Conservation (phyloP, 1,284 basidiomycete genomes). For the Apiotrichum domesticum region DNA sequence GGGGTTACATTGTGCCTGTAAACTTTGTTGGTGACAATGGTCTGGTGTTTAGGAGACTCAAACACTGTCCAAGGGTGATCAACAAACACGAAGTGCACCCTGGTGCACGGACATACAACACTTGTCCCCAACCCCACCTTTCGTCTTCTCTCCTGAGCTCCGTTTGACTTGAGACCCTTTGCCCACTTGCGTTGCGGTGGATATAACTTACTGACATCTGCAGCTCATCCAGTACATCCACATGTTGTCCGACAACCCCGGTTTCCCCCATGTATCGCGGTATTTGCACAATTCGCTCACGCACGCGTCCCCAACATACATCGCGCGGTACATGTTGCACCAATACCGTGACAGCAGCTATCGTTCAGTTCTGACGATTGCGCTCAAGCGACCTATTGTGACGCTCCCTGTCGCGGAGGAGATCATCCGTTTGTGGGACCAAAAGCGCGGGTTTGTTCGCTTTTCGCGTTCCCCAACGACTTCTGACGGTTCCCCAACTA, state of each 20-base stretch:
- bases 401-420: conserved; percentile 24
- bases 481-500: not conserved
- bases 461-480: not conserved
- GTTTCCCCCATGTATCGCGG: conserved; percentile 56
- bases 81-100: too few species aligned
- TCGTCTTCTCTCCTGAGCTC: too few species aligned
- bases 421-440: conserved; percentile 32
- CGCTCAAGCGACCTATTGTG: conserved; percentile 34
- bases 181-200: too few species aligned
- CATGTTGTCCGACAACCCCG: conserved; percentile 57
- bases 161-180: too few species aligned
- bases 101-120: too few species aligned
- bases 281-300: conserved; percentile 55
- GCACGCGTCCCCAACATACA: conserved; percentile 20
- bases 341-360: conserved; percentile 23
- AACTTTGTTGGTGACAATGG: too few species aligned
- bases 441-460: conserved; percentile 14
- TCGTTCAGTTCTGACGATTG: conserved; percentile 21
- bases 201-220: too few species aligned
- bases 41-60: too few species aligned
- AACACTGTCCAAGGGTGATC: too few species aligned
- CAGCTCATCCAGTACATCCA: conserved; percentile 71
- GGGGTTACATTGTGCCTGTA: too few species aligned
- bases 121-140: too few species aligned
- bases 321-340: conserved; percentile 29